A percentile compares a stretch with the other conserved stretches of the same genome.
phyloP scores from a whole-genome alignment of 768 basidiomycete species.

The Rhizopogon salebrosus region DNA sequence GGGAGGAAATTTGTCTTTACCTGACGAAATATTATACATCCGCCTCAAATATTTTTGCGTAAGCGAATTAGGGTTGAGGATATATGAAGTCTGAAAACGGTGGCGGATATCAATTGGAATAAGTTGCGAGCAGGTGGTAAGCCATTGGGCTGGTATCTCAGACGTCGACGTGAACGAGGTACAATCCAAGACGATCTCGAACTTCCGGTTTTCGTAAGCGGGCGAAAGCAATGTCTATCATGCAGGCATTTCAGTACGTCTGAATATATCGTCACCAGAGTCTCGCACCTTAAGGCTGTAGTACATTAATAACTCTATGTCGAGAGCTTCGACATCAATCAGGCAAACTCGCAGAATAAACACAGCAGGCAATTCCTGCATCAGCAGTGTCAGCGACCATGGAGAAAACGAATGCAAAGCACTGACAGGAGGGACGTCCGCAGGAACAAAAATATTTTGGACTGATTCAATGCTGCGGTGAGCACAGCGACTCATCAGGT shows the following conservation, averaged over 20 bases:
- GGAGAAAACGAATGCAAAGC: neutral
- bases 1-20: constrained; percentile 21
- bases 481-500: constrained; percentile 60
- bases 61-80: constrained; percentile 69
- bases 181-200: constrained; percentile 78
- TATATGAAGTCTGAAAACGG: constrained; percentile 56
- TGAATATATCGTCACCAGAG: neutral
- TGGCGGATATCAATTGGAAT: constrained; percentile 64
- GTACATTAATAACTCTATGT: constrained; percentile 73
- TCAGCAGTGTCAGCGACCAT: neutral
- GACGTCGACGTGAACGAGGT: constrained; percentile 71
- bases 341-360: constrained; percentile 65
- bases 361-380: constrained; percentile 38
- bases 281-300: constrained; percentile 65
- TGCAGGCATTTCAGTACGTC: neutral
- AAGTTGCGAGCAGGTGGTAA: constrained; percentile 73
- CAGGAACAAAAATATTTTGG: constrained; percentile 60
- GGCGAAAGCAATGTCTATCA: constrained; percentile 47
- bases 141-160: constrained; percentile 77
- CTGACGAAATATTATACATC: constrained; percentile 63
- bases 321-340: constrained; percentile 74
- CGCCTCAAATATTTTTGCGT: constrained; percentile 73
- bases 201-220: constrained; percentile 41
- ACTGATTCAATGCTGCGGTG: constrained; percentile 60
- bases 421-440: constrained; percentile 41